Conservation (phyloP, 345 rosid species). For the Gossypium turneri region DNA sequence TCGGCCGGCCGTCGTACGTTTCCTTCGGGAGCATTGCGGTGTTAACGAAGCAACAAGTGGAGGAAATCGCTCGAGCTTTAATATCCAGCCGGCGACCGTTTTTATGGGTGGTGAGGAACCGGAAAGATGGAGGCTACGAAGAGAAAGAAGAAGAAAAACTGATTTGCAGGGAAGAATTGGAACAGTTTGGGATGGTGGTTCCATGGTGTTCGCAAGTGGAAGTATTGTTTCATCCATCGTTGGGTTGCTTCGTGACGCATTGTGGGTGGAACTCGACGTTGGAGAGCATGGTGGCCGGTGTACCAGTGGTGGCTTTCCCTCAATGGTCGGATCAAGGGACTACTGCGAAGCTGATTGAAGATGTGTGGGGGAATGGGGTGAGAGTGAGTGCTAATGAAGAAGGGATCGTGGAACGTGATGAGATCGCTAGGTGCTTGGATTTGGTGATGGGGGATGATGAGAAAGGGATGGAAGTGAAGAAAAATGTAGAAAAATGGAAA, state of each 20-base stretch:
- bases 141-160: slow-evolving; percentile 24
- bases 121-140: not conserved
- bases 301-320: slow-evolving; percentile 63
- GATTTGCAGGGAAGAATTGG: slow-evolving; percentile 28
- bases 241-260: slow-evolving; percentile 61
- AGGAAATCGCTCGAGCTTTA: slow-evolving; percentile 41
- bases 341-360: slow-evolving; percentile 51
- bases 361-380: slow-evolving; percentile 53
- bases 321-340: slow-evolving; percentile 60
- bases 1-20: slow-evolving; percentile 25
- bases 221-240: slow-evolving; percentile 26
- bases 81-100: slow-evolving; percentile 32
- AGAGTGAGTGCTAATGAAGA: slow-evolving; percentile 39
- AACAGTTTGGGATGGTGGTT: slow-evolving; percentile 48
- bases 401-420: slow-evolving; percentile 41
- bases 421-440: slow-evolving; percentile 25
- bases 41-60: not conserved
- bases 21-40: no score
- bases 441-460: slow-evolving; percentile 46
- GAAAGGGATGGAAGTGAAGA: slow-evolving; percentile 31
- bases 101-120: slow-evolving; percentile 48
- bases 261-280: slow-evolving; percentile 79
- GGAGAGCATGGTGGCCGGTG: slow-evolving; percentile 53
- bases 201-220: slow-evolving; percentile 47
- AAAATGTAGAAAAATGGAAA: slow-evolving; percentile 49